A percentile compares a stretch with the other conserved stretches of the same genome.
These are phyloP conservation scores for Acanthamoeba quina DNA, from an alignment of 208 protist species.

Conservation along the genomic window DNA sequence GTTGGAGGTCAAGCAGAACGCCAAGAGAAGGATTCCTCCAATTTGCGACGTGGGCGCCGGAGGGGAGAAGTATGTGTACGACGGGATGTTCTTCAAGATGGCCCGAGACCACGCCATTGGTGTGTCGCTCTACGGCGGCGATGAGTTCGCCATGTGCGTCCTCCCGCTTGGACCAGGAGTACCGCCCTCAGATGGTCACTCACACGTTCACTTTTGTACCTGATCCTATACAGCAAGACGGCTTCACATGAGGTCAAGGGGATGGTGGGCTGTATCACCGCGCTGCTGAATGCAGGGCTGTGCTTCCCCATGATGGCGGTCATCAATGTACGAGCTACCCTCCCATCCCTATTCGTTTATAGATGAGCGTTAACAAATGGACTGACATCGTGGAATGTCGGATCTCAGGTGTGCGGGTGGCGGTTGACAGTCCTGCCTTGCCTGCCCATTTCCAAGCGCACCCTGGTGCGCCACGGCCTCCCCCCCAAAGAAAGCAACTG, in stretches of 20 bases:
- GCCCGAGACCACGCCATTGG: neutral
- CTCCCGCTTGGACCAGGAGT: neutral
- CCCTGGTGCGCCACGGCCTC: neutral
- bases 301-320: constrained; percentile 10
- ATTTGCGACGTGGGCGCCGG: neutral
- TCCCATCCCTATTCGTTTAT: neutral
- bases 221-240: neutral
- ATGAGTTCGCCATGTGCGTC: neutral
- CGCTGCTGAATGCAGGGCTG: constrained; percentile 1
- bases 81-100: constrained; percentile 25
- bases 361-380: neutral
- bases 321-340: neutral
- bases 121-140: neutral
- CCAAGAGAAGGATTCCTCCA: neutral
- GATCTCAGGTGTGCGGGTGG: neutral
- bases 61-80: constrained; percentile 7
- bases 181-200: neutral
- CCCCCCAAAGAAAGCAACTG: neutral
- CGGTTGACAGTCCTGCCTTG: neutral
- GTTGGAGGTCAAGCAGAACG: neutral
- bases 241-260: constrained; percentile 12
- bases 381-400: neutral
- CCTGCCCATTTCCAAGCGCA: neutral
- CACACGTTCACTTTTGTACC: neutral
- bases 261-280: neutral